These are phyloP conservation scores for Teunomyces pallodes DNA, from an alignment of 805 yeast genomes.

Conservation along the genomic window DNA sequence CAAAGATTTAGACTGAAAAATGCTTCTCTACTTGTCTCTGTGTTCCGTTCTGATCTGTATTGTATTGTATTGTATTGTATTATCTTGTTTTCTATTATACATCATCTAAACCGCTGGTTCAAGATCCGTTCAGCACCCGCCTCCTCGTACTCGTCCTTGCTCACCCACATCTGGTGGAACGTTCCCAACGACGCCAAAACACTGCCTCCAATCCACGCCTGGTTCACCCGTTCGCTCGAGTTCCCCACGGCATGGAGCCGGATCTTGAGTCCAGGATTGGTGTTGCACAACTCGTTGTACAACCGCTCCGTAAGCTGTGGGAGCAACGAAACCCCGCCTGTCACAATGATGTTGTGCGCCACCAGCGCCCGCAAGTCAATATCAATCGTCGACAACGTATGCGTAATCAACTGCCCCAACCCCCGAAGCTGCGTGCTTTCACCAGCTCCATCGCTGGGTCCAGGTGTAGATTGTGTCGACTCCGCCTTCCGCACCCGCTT, in stretches of 20 bases:
- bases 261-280: slow-evolving; percentile 82
- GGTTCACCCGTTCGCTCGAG: slow-evolving; percentile 70
- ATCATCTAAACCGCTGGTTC: slow-evolving; percentile 74
- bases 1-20: too few relatives aligned
- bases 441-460: slow-evolving; percentile 11
- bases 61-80: too few relatives aligned
- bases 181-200: slow-evolving; percentile 86
- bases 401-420: slow-evolving; percentile 58
- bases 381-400: slow-evolving; percentile 59
- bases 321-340: slow-evolving; percentile 78
- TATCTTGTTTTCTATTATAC: neutral
- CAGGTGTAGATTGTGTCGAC: slow-evolving; percentile 29
- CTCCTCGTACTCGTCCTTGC: slow-evolving; percentile 82
- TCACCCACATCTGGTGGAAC: slow-evolving; percentile 94
- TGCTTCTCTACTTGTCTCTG: too few relatives aligned
- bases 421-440: slow-evolving; percentile 35
- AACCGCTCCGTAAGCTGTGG: slow-evolving; percentile 81
- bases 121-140: slow-evolving; percentile 80
- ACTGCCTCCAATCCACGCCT: slow-evolving; percentile 91
- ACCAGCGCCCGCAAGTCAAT: slow-evolving; percentile 80
- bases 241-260: slow-evolving; percentile 81
- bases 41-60: too few relatives aligned
- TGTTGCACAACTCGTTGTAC: slow-evolving; percentile 62
- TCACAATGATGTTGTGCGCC: slow-evolving; percentile 84
- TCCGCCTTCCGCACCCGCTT: slow-evolving; percentile 54